Conservation (phyloP, 1,284 basidiomycete species). For the Cryptococcus amylolentus region DNA sequence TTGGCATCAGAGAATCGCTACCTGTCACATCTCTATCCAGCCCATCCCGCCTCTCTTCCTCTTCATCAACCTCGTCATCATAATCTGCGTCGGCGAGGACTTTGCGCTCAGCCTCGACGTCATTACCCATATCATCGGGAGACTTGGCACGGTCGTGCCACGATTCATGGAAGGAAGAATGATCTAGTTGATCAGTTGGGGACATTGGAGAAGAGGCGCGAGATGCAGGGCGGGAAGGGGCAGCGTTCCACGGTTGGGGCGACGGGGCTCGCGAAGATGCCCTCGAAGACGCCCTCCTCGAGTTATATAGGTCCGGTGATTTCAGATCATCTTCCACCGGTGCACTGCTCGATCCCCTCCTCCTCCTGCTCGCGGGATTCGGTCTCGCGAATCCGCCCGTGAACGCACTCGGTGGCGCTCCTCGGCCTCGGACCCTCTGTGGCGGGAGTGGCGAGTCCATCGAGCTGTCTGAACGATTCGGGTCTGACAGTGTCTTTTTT, state of each 20-base stretch:
- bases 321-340: constrained; percentile 16
- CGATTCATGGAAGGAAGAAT: constrained; percentile 34
- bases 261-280: constrained; percentile 13
- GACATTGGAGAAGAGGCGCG: constrained; percentile 28
- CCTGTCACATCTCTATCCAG: constrained; percentile 16
- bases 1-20: constrained; percentile 15
- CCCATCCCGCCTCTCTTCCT: constrained; percentile 21
- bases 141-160: constrained; percentile 34
- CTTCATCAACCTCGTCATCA: constrained; percentile 9
- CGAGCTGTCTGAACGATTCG: constrained; percentile 8
- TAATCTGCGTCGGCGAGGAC: constrained; percentile 9
- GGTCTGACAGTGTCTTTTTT: constrained; percentile 33
- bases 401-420: constrained; percentile 25
- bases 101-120: constrained; percentile 6
- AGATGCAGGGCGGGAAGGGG: constrained; percentile 1
- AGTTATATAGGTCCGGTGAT: constrained; percentile 6
- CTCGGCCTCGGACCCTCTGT: constrained; percentile 17
- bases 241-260: neutral
- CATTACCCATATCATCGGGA: constrained; percentile 13
- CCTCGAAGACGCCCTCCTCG: constrained; percentile 6
- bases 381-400: constrained; percentile 33
- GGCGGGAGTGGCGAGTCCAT: constrained; percentile 27
- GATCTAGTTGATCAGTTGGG: constrained; percentile 22
- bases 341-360: constrained; percentile 24
- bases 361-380: constrained; percentile 27